Evolutionary conservation across 129 eudicot species (phyloP), one percentile per base, ranked within the genome.

Genomic region (Chrysanthemum seticuspe): DNA sequence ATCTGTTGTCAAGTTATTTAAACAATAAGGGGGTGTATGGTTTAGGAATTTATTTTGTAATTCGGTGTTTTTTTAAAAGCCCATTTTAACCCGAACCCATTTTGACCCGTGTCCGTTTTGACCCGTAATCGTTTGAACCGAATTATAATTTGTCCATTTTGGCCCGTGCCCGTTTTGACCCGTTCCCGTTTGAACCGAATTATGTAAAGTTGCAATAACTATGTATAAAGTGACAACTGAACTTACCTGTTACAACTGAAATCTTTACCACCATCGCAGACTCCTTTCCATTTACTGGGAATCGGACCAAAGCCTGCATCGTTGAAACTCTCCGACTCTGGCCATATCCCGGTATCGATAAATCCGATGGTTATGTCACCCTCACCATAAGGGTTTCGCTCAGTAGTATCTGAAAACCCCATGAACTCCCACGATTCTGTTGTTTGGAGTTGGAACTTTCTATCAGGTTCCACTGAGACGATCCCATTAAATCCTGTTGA

Each of bases 401-500:
- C 23, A 13, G 62, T 71, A 10, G 58, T 61, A 60, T 58, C 47
- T 2, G 77, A 21, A 0, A 87, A 27, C 0, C 87, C 83, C 79
- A 84, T 70, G 25, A 76, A 87, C 23, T 84, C 87, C 92, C 92
- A 87, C 7, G 89, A 87, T 67, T 79, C 77, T 74, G 87, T 87
- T 4, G 92, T 84, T 3, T 78, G 85, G 9, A 81, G 79, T 27
- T 62, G 53, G 13, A 79, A 59, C 14, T 56, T 87, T 76, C 9
- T 16, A 57, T 82, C 65, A 5, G 77, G 86, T 21, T 84, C 78
- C 6, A 87, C 76, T 1, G 84, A 81, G 11, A 81, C 73, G 23
- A 83, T 80, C 50, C 65, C 85, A 5, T 77, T 68, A 55, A 7
- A 25, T 2, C 36, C 83, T 86, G 91, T 71, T 49, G 31, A 67